phyloP scores from a whole-genome alignment of 805 yeast genomes.

The Candida ovalis region DNA sequence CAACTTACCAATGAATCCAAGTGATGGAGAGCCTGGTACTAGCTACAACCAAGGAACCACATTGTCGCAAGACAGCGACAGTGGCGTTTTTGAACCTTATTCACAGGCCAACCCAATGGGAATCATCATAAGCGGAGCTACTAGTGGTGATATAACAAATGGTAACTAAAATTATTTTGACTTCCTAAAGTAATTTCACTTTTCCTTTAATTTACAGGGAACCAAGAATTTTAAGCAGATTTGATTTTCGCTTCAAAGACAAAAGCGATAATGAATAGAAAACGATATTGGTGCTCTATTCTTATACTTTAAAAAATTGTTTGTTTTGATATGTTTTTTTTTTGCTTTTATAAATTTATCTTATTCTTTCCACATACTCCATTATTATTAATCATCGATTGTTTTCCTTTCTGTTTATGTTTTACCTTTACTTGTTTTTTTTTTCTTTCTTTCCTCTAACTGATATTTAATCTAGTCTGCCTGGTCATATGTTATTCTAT shows the following conservation, averaged over 20 bases:
- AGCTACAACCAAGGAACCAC: not conserved
- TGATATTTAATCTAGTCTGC: not conserved
- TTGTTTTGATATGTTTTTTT: not conserved
- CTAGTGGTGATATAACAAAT: not conserved
- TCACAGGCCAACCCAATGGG: slow-evolving; percentile 23
- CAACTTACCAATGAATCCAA: slow-evolving; percentile 3
- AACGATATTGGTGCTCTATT: not conserved
- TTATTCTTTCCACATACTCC: no score
- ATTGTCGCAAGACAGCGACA: slow-evolving; percentile 5
- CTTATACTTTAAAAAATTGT: no score
- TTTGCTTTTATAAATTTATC: not conserved
- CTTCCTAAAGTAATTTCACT: no score
- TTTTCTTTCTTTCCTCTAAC: not conserved
- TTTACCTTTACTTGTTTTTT: not conserved
- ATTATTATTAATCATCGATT: no score
- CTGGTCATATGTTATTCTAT: not conserved
- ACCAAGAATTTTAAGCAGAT: no score
- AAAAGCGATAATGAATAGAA: not conserved
- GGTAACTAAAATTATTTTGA: not conserved
- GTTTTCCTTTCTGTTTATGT: no score
- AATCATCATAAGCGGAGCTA: slow-evolving; percentile 9
- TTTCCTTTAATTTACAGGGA: no score
- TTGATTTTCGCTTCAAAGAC: no score
- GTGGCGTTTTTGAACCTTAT: slow-evolving; percentile 20
- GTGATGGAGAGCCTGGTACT: not conserved